Evolutionary conservation across 129 eudicot genomes (phyloP).

Genomic region (Flaveria trinervia): DNA sequence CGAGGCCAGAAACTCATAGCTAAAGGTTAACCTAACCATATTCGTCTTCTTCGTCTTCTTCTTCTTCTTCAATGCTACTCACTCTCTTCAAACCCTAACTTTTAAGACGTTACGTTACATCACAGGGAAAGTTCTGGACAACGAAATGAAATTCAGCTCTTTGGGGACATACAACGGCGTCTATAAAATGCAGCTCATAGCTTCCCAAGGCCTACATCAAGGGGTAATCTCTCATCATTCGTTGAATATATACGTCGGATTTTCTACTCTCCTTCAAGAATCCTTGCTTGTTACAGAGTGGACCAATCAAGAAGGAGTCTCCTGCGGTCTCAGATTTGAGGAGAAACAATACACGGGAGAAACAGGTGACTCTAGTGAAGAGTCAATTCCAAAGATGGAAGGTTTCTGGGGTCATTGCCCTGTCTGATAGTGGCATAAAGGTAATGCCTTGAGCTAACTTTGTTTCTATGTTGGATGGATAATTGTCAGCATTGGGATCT

Average conservation of each 20-base stretch:
- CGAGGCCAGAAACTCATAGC: conserved; percentile 96
- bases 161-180: too few species aligned
- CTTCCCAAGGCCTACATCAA: too few species aligned
- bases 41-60: too few species aligned
- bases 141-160: too few species aligned
- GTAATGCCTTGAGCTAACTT: conserved; percentile 25
- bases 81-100: background rate
- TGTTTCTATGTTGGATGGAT: background rate
- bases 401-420: conserved; percentile 75
- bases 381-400: conserved; percentile 73
- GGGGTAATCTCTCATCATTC: too few species aligned
- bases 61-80: background rate
- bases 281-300: conserved; percentile 56
- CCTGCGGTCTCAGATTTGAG: conserved; percentile 26
- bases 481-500: background rate
- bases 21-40: conserved; percentile 46
- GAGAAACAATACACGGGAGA: conserved; percentile 26
- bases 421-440: conserved; percentile 55
- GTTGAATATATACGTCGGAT: too few species aligned
- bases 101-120: background rate
- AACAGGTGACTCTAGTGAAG: conserved; percentile 39
- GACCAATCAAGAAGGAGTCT: conserved; percentile 70
- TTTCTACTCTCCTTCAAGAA: too few species aligned
- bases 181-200: too few species aligned
- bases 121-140: too few species aligned